Evolutionary conservation across 2,329 filamentous ascomycete genomes (phyloP), one percentile per base, ranked within the genome.

Genomic region (Alternaria postmessia): DNA sequence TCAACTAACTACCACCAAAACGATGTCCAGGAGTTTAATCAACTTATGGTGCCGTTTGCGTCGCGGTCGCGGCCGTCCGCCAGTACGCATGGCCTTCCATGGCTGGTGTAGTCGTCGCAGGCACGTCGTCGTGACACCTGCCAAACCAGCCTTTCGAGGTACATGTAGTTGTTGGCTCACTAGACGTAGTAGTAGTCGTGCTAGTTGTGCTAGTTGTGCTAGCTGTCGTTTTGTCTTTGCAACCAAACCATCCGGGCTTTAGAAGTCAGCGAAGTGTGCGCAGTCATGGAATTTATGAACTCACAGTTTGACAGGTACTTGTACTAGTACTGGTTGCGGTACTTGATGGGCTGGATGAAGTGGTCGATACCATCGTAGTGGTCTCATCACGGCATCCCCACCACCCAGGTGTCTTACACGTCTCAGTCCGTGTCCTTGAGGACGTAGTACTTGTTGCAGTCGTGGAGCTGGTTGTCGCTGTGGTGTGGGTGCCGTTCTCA

Each of bases 351-450:
- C 63, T 69, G 16, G 67, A 57, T 5, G 63, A 65, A 11, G 66
- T 72, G 8, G 70, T 57, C 14, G 69, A 67, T 8, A 64, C 67
- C 24, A 68, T 60, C n/a, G 71, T 69, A 7, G 68, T 69, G 4
- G 73, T 78, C n/a, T 67, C 63, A 57, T 79, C 76, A 1, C 70
- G 66, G 36, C 75, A 78, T 18, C 75, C 75, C 75, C 75, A 78
- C 75, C 75, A 78, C 1, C 75, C 75, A 20, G 75, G 75, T 1
- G 75, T 78, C 52, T 77, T 74, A 54, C 75, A 78, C 4, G 75
- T 78, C 54, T 73, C 74, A 1, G 75, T 78, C 44, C 75, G 62
- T 7, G 74, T 78, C 49, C 69, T 59, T 3, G 73, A 68, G 12
- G 53, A 65, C 5, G 66, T 69, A 7, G 71, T 66, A 12, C 67